Percentiles rank a stretch among this genome's conserved stretches.
phyloP scores from a whole-genome alignment of 2,329 filamentous ascomycete species.

The Colletotrichum eleusines region DNA sequence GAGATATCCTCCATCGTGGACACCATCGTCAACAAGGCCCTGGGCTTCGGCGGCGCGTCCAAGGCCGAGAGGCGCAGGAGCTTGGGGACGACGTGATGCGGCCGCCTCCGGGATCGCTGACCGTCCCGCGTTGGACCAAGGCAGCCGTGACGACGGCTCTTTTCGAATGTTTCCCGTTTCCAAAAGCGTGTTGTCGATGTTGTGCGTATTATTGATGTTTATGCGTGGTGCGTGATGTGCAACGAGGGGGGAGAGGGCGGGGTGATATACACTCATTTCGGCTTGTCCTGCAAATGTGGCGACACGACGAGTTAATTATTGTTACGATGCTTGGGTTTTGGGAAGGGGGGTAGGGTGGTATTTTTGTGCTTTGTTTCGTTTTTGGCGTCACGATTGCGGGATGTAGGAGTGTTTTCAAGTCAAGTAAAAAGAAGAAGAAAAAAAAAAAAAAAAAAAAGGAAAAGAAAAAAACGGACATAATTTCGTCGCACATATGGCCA shows the following conservation, averaged over 20 bases:
- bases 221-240: too few relatives aligned
- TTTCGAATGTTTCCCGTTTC: background rate
- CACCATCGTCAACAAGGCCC: conserved; percentile 24
- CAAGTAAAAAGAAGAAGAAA: too few relatives aligned
- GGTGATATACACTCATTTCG: background rate
- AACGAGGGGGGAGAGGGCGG: background rate
- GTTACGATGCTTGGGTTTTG: background rate
- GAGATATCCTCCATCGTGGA: conserved; percentile 31
- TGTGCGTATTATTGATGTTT: too few relatives aligned
- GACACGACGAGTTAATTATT: background rate
- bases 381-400: background rate
- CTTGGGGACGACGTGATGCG: conserved; percentile 9
- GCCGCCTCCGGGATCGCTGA: conserved; percentile 18
- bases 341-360: rapidly evolving
- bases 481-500: conserved; percentile 32
- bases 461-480: conserved; percentile 23
- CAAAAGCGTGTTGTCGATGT: background rate
- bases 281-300: background rate
- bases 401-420: background rate
- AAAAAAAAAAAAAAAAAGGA: too few relatives aligned
- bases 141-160: conserved; percentile 12
- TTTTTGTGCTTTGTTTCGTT: background rate
- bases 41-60: background rate
- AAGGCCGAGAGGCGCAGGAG: conserved; percentile 23
- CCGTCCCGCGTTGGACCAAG: too few relatives aligned